These are phyloP conservation scores for Cordyceps fumosorosea DNA, from an alignment of 2,329 filamentous ascomycete genomes.

Conservation along the genomic window DNA sequence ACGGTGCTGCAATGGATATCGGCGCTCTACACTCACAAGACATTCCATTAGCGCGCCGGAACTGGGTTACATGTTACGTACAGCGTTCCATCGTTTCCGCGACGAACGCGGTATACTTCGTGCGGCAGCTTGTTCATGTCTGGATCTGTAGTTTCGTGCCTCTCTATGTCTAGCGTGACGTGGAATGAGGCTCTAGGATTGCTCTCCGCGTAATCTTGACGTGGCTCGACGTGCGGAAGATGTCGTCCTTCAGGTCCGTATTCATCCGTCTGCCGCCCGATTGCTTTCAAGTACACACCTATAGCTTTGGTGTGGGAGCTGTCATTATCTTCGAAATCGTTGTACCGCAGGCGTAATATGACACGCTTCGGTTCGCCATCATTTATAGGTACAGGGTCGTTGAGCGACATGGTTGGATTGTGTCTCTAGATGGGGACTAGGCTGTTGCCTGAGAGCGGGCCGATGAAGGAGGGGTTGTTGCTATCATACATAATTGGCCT, in stretches of 20 bases:
- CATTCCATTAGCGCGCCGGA: neutral
- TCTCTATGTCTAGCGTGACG: neutral
- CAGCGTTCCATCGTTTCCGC: neutral
- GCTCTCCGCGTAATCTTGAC: neutral
- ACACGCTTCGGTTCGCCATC: neutral
- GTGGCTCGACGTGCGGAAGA: neutral
- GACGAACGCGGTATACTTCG: neutral
- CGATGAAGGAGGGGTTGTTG: too few species aligned
- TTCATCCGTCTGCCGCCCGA: neutral
- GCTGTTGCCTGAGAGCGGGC: too few species aligned
- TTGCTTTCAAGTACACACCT: neutral
- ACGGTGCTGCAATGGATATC: neutral
- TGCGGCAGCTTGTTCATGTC: neutral
- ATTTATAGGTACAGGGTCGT: neutral
- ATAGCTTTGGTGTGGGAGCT: neutral
- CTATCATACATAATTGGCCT: too few species aligned
- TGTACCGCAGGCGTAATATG: neutral
- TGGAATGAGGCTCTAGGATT: neutral
- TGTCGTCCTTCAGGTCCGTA: neutral
- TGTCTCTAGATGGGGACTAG: slow-evolving; percentile 23
- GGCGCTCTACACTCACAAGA: neutral
- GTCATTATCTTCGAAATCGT: neutral
- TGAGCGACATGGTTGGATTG: neutral
- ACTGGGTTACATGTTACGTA: neutral
- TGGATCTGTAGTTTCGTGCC: neutral